Conservation (phyloP, 345 rosid genomes). For the Salix exigua region DNA sequence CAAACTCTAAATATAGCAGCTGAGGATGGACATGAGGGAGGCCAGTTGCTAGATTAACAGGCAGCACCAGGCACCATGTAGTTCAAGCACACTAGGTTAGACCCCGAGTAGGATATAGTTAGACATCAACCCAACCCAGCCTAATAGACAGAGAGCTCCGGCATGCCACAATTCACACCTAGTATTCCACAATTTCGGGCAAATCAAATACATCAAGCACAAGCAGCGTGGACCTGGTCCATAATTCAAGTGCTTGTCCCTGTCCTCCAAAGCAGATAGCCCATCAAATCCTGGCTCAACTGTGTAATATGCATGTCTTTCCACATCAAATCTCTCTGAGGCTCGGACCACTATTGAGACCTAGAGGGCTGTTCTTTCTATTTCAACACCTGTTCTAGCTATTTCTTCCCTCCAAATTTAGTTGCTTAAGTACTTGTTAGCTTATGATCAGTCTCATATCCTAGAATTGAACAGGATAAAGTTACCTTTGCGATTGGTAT, state of each 20-base stretch:
- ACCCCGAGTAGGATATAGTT: not conserved
- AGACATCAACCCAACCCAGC: not conserved
- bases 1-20: not conserved
- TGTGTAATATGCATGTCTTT: not conserved
- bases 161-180: no score
- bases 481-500: conserved; percentile 81
- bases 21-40: not conserved
- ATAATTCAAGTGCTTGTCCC: not conserved
- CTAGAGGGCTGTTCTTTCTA: not conserved
- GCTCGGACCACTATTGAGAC: not conserved
- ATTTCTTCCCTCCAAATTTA: not conserved
- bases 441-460: not conserved
- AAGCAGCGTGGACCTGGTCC: not conserved
- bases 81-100: not conserved
- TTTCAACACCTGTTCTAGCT: not conserved
- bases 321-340: not conserved
- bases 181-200: not conserved
- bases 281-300: not conserved
- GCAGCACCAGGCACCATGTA: not conserved
- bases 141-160: not conserved
- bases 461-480: not conserved
- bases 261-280: not conserved
- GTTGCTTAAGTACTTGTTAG: not conserved
- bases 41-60: not conserved
- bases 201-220: not conserved